phyloP scores from a whole-genome alignment of 2,329 filamentous ascomycete genomes.

The Cercospora canescens region DNA sequence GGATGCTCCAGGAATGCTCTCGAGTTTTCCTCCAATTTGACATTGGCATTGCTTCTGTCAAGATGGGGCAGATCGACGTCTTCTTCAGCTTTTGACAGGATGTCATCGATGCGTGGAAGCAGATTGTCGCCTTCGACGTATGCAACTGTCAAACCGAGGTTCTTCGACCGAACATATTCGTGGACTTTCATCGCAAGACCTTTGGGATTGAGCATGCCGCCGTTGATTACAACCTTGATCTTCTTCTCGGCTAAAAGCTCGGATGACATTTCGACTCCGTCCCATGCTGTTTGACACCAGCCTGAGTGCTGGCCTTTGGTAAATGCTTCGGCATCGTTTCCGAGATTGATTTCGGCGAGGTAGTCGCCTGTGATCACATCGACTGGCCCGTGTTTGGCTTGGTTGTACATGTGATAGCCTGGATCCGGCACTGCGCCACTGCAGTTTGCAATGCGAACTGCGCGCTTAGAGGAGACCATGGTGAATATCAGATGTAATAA shows the following conservation, averaged over 20 bases:
- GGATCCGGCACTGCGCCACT: constrained; percentile 31
- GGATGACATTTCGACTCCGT: constrained; percentile 49
- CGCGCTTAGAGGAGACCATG: constrained; percentile 19
- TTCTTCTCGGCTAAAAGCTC: constrained; percentile 47
- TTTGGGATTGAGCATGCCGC: constrained; percentile 55
- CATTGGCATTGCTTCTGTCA: constrained; percentile 25
- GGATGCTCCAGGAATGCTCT: constrained; percentile 22
- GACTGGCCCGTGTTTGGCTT: constrained; percentile 33
- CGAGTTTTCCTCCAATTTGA: constrained; percentile 26
- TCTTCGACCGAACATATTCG: constrained; percentile 34
- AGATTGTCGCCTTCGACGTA: constrained; percentile 47
- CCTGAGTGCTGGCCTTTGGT: constrained; percentile 25
- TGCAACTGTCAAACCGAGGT: constrained; percentile 45
- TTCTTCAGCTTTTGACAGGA: constrained; percentile 16
- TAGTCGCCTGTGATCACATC: constrained; percentile 58
- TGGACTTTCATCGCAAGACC: constrained; percentile 51
- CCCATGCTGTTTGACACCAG: constrained; percentile 47
- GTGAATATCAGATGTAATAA: neutral
- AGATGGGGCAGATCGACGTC: constrained; percentile 25
- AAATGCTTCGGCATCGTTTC: constrained; percentile 30
- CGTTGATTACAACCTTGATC: constrained; percentile 59
- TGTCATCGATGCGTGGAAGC: constrained; percentile 21
- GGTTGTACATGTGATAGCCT: constrained; percentile 31
- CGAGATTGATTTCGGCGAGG: constrained; percentile 35
- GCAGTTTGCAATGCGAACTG: constrained; percentile 26